Evolutionary conservation across 768 basidiomycete genomes (phyloP).

Genomic region (Atractiella rhizophila): DNA sequence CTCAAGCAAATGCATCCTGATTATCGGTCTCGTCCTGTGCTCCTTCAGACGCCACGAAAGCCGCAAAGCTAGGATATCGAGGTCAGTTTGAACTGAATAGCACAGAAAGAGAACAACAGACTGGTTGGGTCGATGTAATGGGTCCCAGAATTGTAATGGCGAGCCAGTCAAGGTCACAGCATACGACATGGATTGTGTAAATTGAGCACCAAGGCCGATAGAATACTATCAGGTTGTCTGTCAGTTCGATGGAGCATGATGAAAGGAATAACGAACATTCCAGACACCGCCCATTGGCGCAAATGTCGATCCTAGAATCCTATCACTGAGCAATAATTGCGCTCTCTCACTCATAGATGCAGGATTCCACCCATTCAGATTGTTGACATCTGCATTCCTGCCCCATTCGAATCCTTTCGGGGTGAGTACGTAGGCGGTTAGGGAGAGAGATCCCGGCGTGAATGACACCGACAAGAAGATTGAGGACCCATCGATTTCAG

Average conservation of each 20-base stretch:
- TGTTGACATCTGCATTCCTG: slow-evolving; percentile 61
- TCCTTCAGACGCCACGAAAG: slow-evolving; percentile 12
- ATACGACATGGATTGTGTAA: slow-evolving; percentile 16
- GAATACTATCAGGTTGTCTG: background rate
- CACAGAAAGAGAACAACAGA: too few species aligned
- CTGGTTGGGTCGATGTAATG: slow-evolving; percentile 13
- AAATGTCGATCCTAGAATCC: slow-evolving; percentile 81
- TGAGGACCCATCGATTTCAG: slow-evolving; percentile 64
- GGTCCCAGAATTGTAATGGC: slow-evolving; percentile 14
- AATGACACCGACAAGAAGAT: slow-evolving; percentile 87
- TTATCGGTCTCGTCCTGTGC: slow-evolving; percentile 3
- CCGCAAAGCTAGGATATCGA: too few species aligned
- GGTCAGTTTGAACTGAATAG: too few species aligned
- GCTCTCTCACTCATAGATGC: slow-evolving; percentile 88
- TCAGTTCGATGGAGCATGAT: background rate
- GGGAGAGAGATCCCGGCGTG: slow-evolving; percentile 87
- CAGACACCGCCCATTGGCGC: slow-evolving; percentile 81
- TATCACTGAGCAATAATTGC: slow-evolving; percentile 64
- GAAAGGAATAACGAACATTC: slow-evolving; percentile 41
- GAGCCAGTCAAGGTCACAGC: slow-evolving; percentile 13
- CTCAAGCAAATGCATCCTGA: background rate
- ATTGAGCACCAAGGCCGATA: slow-evolving; percentile 5
- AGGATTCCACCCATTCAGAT: slow-evolving; percentile 76
- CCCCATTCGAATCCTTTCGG: slow-evolving; percentile 96
- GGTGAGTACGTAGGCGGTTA: slow-evolving; percentile 72